These are phyloP conservation scores for Dioscorea cayenensis DNA, from an alignment of 116 monocot genomes.

Conservation along the genomic window DNA sequence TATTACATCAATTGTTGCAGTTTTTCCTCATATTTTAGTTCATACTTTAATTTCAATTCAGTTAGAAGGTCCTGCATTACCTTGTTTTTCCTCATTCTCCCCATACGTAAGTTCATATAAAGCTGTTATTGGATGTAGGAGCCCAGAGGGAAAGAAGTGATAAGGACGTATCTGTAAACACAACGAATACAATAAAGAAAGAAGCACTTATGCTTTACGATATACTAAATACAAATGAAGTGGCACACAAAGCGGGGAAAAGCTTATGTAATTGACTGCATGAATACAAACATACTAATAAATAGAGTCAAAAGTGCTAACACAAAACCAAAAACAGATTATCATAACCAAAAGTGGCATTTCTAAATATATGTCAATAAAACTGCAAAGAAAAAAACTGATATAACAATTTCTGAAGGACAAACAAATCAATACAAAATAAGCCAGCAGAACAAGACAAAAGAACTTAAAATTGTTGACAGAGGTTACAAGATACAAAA, in stretches of 20 bases:
- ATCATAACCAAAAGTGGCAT: too few species aligned
- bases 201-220: background rate
- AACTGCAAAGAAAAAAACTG: too few species aligned
- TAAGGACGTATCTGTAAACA: slow-evolving; percentile 64
- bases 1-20: background rate
- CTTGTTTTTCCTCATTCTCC: slow-evolving; percentile 72
- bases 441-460: too few species aligned
- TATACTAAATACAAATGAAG: background rate
- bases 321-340: too few species aligned
- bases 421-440: too few species aligned
- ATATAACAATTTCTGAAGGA: too few species aligned
- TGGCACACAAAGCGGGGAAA: background rate
- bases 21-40: background rate
- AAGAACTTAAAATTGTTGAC: too few species aligned
- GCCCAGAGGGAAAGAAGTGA: slow-evolving; percentile 71
- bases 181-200: slow-evolving; percentile 6
- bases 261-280: background rate
- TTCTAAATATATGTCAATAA: too few species aligned
- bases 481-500: too few species aligned
- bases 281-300: background rate
- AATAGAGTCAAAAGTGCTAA: background rate
- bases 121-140: slow-evolving; percentile 80
- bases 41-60: slow-evolving; percentile 1
- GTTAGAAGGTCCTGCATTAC: slow-evolving; percentile 22
- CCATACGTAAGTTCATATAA: slow-evolving; percentile 77